Evolutionary conservation across 352 stramenopile genomes (phyloP), one percentile per base, ranked within the genome.

Genomic region (Thalassiosira livingstoniorum): DNA sequence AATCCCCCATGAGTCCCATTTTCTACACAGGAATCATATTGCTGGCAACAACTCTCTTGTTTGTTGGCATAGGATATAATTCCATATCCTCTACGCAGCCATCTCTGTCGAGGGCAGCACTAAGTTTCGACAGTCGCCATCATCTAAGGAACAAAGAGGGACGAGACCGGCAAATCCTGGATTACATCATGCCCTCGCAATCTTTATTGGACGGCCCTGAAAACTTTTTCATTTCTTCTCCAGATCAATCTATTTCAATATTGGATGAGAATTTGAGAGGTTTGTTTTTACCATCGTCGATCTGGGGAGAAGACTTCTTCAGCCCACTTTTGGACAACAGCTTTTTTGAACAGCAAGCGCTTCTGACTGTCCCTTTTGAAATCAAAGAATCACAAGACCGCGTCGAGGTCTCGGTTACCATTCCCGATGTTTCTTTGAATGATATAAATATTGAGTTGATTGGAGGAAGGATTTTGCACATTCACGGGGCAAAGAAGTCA

Each of bases 381-480:
- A 74, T 82, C 31, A 58, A 58, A n/a, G 64, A 82, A 55, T 42
- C 69, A 21, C 54, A 42, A 21, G 74, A 75, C 25, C 37, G 34
- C 13, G 66, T 82, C 34, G 42, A 31, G 21, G 57, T 82, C 13
- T 65, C 47, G n/a, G 75, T 64, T 3, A 65, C 55, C 2, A 77
- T 82, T 10, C 65, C 74, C 39, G 74, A 82, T 32, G 29, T 82
- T 35, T 45, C 64, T 11, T 65, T 82, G 54, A 27, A 82, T 25
- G 65, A 71, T 77, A 82, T 82, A 29, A 60, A 70, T 57, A 82
- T 82, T 67, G 74, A 82, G 65, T 57, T 82, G 39, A 62, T 82
- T 37, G 74, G 62, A n/a, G 74, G 57, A 18, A 69, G 64, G 45
- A 47, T 82, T 32, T 47, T 82, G n/a, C 74, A 82, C 61, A 77